Evolutionary conservation across 2,329 filamentous ascomycete species (phyloP), one percentile per base, ranked within the genome.

Genomic region (Ophiocordyceps camponoti-floridani): DNA sequence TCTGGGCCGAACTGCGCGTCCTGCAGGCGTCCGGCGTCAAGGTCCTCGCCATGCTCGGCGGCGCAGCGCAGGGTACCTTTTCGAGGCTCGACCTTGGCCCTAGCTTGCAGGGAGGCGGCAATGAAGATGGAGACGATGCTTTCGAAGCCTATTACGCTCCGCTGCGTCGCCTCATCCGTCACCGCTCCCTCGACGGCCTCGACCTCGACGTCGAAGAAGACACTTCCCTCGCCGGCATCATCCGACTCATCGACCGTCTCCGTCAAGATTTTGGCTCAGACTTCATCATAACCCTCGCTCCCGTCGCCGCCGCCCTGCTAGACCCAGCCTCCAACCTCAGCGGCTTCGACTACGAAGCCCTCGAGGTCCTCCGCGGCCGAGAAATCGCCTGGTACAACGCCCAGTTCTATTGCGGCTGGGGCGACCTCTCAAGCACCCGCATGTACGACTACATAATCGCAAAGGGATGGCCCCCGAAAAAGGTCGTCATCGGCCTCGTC

Each of bases 391-490:
- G 86, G 77, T 94, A 94, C 60, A 94, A 94, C 57, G 72, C 81
- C 6, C 88, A 95, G 57, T 94, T 94, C 62, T 95, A 95, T 68
- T 91, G 84, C 56, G 86, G 86, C 2, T 95, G 85, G 79, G 85
- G 85, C 9, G 68, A 70, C 51, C 63, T 70, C 47, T 59, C 54
- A 41, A 66, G 55, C 27, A 61, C 70, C 0, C 45, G 57, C 38
- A 64, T 68, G 57, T 78, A 73, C 54, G 66, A 74, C 45, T 51
- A 59, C 43, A 68, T 76, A 44, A 51, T 76, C 9, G 64, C 66
- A 13, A 67, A 70, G 41, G 86, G 86, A 9, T 94, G 84, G 79
- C 67, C 73, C 2, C 70, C 84, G 0, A 64, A 75, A 18, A 83
- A 82, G 55, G 68, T 95, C 3, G 84, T 94, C 10, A 67, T 88